phyloP scores from a whole-genome alignment of 1,284 basidiomycete genomes.

The Naganishia albida region DNA sequence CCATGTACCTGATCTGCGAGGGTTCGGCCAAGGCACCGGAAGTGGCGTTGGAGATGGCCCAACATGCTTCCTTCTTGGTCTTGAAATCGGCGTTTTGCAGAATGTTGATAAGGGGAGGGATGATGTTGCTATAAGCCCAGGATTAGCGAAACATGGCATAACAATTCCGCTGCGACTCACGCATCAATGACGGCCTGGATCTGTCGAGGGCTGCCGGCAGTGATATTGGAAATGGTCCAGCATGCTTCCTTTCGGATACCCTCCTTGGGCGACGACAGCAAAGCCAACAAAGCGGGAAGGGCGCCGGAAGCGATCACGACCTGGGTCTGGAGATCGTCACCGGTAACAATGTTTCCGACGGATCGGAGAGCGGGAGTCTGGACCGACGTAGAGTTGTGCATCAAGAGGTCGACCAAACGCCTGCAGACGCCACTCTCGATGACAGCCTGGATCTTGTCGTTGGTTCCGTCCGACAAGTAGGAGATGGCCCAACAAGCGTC shows the following conservation, averaged over 20 bases:
- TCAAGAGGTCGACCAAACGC: slow-evolving; percentile 93
- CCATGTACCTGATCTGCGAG: slow-evolving; percentile 95
- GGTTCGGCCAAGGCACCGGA: slow-evolving; percentile 97
- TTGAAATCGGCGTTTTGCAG: slow-evolving; percentile 98
- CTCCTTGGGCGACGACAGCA: slow-evolving; percentile 93
- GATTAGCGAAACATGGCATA: background rate
- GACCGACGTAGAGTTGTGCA: slow-evolving; percentile 97
- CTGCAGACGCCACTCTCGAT: slow-evolving; percentile 98
- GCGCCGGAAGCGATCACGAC: slow-evolving; percentile 97
- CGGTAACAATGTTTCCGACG: slow-evolving; percentile 98
- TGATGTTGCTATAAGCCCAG: slow-evolving; percentile 63
- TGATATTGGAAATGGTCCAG: slow-evolving; percentile 99
- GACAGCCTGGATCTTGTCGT: slow-evolving; percentile 99
- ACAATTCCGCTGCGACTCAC: slow-evolving; percentile 38
- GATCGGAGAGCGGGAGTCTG: slow-evolving; percentile 97
- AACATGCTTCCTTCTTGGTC: slow-evolving; percentile 99
- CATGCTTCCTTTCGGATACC: slow-evolving; percentile 89
- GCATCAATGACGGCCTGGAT: slow-evolving; percentile 77
- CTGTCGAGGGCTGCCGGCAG: slow-evolving; percentile 92
- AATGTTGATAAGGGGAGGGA: slow-evolving; percentile 98
- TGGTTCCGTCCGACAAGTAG: slow-evolving; percentile 97
- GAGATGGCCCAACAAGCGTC: slow-evolving; percentile 99
- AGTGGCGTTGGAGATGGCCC: slow-evolving; percentile 99
- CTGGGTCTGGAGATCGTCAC: slow-evolving; percentile 97
- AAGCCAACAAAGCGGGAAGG: slow-evolving; percentile 84